Base-by-base conservation (phyloP, 2,329 filamentous ascomycete genomes). In the Xylariaceae sp. region DNA sequence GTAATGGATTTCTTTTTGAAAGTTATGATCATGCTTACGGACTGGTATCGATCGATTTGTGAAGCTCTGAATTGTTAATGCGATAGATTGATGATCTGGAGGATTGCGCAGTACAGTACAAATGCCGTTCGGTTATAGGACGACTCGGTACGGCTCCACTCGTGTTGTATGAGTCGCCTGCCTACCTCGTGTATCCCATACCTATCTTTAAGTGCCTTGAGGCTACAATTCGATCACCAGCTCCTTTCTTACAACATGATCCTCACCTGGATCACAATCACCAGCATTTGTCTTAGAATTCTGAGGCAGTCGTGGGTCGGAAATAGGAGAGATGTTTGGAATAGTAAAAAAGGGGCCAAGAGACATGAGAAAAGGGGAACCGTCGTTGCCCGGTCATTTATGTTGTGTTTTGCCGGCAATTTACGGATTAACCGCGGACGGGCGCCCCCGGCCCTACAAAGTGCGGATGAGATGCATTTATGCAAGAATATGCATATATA, bases 1-100 rank as follows among this genome's bases (percentile, higher is more conserved):
- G 35, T 67, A 66, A 66, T 68, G 66, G 64, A 64, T 60, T 62
- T 42, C 37, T 42, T 42, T 13, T 42, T 8, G 8, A 30, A 4
- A 30, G 4, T 30, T 30, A 30, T 30, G 23, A 30, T 30, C 23
- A 30, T 30, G 23, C 5, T 30, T 30, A 30, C 23, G 23, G 23
- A 30, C 23, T 30, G 23, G 23, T 30, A 30, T 30, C 23, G 23
- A 30, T 30, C 23, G 23, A 30, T 30, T 30, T 30, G 23, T 30
- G 23, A 30, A 30, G 23, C 5, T 30, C 5, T 30, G 23, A 30
- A 30, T 30, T 30, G 23, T 30, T 4, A 30, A 4, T 30, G 23
- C 5, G 23, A 30, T 30, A 30, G 5, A 30, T 30, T 30, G 23
- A 30, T 30, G 23, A 4, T 30, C 23, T 5, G 23, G 23, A 30